phyloP scores from a whole-genome alignment of 805 yeast genomes.

The Metschnikowia henanensis region DNA sequence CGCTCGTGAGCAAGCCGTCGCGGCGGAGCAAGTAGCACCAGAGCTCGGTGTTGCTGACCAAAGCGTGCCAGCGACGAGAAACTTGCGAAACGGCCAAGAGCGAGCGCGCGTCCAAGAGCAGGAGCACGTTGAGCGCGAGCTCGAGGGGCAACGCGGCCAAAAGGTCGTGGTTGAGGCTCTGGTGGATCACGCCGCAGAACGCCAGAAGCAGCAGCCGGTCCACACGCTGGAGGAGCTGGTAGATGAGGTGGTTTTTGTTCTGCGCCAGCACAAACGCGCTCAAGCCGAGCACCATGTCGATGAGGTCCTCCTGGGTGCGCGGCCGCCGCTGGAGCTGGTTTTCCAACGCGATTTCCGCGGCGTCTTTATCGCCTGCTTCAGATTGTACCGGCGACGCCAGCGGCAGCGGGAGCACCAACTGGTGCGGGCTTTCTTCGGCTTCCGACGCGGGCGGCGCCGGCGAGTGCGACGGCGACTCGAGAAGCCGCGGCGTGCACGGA shows the following conservation, averaged over 20 bases:
- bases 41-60: constrained; percentile 60
- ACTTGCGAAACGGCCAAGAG: constrained; percentile 63
- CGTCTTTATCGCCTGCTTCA: constrained; percentile 20
- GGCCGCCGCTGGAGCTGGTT: constrained; percentile 18
- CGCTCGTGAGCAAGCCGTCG: constrained; percentile 57
- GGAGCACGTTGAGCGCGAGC: constrained; percentile 62
- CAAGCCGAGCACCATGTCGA: constrained; percentile 38
- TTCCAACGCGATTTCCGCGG: constrained; percentile 22
- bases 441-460: constrained; percentile 38
- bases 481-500: constrained; percentile 8
- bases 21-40: constrained; percentile 68
- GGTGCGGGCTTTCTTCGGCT: constrained; percentile 40
- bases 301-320: constrained; percentile 35
- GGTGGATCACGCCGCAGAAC: constrained; percentile 50
- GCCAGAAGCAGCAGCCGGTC: constrained; percentile 64
- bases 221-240: constrained; percentile 54
- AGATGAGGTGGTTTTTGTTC: constrained; percentile 51
- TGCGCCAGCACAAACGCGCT: constrained; percentile 40
- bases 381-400: constrained; percentile 56
- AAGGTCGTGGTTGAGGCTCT: constrained; percentile 70
- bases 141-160: constrained; percentile 73
- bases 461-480: constrained; percentile 23
- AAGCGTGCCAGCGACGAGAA: constrained; percentile 64
- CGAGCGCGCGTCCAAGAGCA: constrained; percentile 61
- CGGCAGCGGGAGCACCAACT: constrained; percentile 68